These are phyloP conservation scores for Kurtzmaniella fragi DNA, from an alignment of 805 yeast species.

Conservation along the genomic window DNA sequence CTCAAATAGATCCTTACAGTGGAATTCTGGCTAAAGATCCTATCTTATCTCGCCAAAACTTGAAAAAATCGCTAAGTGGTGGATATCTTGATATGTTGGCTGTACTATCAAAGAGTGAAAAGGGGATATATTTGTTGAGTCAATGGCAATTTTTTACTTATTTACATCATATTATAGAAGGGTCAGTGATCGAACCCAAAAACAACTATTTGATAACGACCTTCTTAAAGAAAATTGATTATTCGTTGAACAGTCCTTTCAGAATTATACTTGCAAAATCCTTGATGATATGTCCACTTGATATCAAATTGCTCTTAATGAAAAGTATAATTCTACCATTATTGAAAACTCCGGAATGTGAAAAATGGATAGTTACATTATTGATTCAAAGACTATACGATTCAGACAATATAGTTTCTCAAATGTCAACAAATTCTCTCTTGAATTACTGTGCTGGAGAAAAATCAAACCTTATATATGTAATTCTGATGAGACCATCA, in stretches of 20 bases:
- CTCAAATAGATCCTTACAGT: conserved; percentile 76
- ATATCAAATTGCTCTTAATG: conserved; percentile 55
- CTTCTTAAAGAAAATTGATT: conserved; percentile 60
- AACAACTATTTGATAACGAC: conserved; percentile 51
- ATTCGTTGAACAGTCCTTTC: conserved; percentile 57
- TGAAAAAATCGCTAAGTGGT: conserved; percentile 59
- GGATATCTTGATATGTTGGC: conserved; percentile 84
- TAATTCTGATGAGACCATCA: conserved; percentile 54
- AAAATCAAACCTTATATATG: conserved; percentile 38
- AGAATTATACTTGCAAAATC: conserved; percentile 63
- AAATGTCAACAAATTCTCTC: conserved; percentile 16
- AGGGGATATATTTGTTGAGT: conserved; percentile 66
- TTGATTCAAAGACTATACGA: conserved; percentile 71
- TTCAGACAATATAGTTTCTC: conserved; percentile 29
- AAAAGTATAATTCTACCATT: conserved; percentile 41
- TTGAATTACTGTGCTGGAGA: conserved; percentile 12
- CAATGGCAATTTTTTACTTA: conserved; percentile 84
- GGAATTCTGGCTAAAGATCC: conserved; percentile 74
- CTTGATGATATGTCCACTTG: conserved; percentile 47
- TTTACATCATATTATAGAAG: conserved; percentile 62
- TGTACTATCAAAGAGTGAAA: conserved; percentile 50
- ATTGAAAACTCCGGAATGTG: conserved; percentile 28
- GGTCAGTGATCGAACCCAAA: conserved; percentile 15
- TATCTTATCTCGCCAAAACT: conserved; percentile 54
- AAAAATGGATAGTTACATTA: conserved; percentile 46